Conservation (phyloP, 176 grass and related monocot species). For the Olyra latifolia region DNA sequence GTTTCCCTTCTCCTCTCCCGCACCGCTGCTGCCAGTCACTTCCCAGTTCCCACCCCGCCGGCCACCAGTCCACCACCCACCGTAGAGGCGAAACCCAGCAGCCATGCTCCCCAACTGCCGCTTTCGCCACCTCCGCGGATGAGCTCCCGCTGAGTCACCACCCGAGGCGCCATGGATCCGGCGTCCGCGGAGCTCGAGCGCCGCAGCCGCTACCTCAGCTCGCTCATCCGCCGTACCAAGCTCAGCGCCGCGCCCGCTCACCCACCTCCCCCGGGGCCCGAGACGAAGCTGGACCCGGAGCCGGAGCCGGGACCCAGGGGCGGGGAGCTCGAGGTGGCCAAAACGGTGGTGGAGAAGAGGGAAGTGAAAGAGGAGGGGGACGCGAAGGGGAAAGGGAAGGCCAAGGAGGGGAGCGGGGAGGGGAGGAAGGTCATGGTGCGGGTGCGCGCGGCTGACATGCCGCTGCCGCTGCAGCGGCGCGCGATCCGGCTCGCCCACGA, state of each 20-base stretch:
- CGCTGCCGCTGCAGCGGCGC: conserved; percentile 62
- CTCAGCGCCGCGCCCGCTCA: conserved; percentile 36
- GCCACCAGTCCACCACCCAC: too few relatives aligned
- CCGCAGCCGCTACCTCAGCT: conserved; percentile 79
- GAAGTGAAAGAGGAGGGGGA: background rate
- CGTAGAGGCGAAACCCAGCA: background rate
- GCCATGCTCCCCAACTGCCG: background rate
- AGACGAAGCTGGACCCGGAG: background rate
- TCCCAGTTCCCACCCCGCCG: too few relatives aligned
- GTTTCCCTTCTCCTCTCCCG: background rate
- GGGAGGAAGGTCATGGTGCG: conserved; percentile 46
- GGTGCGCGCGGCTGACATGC: conserved; percentile 81
- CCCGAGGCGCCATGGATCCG: conserved; percentile 47
- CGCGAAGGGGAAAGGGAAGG: conserved; percentile 3
- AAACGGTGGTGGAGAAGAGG: conserved; percentile 25
- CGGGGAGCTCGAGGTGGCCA: background rate
- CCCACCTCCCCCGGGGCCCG: background rate
- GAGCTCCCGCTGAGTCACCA: background rate
- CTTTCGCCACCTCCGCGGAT: background rate
- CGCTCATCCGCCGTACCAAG: conserved; percentile 80
- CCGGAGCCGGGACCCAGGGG: background rate
- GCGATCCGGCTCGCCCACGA: conserved; percentile 71
- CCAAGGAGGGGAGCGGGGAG: conserved; percentile 12
- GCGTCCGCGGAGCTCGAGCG: conserved; percentile 90
- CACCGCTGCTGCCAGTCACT: too few relatives aligned